phyloP scores from a whole-genome alignment of 805 yeast genomes.

The Metschnikowia santaceciliae region DNA sequence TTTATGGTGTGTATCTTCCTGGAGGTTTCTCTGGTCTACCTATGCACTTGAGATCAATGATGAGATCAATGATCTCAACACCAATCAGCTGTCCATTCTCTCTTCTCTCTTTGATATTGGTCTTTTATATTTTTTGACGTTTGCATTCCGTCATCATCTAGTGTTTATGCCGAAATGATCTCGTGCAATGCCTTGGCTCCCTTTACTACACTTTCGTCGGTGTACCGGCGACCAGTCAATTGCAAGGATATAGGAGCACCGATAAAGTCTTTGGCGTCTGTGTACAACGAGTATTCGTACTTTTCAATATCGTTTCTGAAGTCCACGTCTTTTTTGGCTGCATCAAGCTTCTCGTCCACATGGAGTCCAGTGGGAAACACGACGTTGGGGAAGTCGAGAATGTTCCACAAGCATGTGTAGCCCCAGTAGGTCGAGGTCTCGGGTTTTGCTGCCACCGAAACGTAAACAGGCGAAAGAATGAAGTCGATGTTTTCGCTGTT shows the following conservation, averaged over 20 bases:
- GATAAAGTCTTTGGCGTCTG: slow-evolving; percentile 14
- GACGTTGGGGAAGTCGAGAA: slow-evolving; percentile 19
- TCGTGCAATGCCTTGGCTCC: slow-evolving; percentile 17
- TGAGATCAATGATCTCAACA: too few relatives aligned
- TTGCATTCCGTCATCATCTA: background rate
- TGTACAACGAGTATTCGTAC: slow-evolving; percentile 19
- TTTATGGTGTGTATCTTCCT: too few relatives aligned
- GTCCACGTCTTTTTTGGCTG: slow-evolving; percentile 9
- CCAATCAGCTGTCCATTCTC: too few relatives aligned
- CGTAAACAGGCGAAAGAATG: slow-evolving; percentile 18
- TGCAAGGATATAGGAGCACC: slow-evolving; percentile 19
- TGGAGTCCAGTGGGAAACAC: slow-evolving; percentile 19
- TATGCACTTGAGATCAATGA: too few relatives aligned
- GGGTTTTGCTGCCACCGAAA: slow-evolving; percentile 17
- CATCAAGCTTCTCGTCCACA: slow-evolving; percentile 16
- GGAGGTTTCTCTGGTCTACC: too few relatives aligned
- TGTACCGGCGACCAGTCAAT: slow-evolving; percentile 19
- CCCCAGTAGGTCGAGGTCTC: slow-evolving; percentile 19
- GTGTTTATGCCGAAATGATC: slow-evolving; percentile 6
- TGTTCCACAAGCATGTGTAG: slow-evolving; percentile 19
- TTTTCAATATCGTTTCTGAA: slow-evolving; percentile 18
- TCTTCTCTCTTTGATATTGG: background rate
- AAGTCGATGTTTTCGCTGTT: slow-evolving; percentile 13
- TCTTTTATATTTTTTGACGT: background rate
- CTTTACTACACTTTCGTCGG: slow-evolving; percentile 18